phyloP scores from a whole-genome alignment of 2,329 filamentous ascomycete species.

The Colletotrichum liaoningense region DNA sequence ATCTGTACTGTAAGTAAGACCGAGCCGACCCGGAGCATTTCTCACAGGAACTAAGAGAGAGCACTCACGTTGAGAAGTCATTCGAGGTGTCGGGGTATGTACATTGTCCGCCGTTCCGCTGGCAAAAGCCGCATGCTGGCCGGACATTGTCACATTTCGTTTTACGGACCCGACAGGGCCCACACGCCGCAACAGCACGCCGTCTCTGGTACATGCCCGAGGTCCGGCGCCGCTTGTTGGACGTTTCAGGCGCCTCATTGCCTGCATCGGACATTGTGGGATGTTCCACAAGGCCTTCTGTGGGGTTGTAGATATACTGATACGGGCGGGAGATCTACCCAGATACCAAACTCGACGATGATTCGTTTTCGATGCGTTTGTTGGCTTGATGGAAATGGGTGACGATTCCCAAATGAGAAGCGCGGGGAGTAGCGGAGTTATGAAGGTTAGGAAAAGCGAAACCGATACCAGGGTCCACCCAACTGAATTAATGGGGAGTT shows the following conservation, averaged over 20 bases:
- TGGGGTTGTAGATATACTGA: background rate
- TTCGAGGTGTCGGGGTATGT: slow-evolving; percentile 44
- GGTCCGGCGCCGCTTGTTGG: slow-evolving; percentile 27
- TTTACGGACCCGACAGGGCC: slow-evolving; percentile 49
- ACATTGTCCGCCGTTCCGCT: slow-evolving; percentile 45
- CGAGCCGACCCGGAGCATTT: background rate
- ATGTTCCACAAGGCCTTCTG: background rate
- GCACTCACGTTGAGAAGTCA: slow-evolving; percentile 40
- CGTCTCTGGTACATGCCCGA: slow-evolving; percentile 41
- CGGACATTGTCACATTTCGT: slow-evolving; percentile 52
- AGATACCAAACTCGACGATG: background rate
- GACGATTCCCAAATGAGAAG: background rate
- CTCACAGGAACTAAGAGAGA: background rate
- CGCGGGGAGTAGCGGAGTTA: slow-evolving; percentile 27
- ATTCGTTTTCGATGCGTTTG: background rate
- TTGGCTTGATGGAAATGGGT: background rate
- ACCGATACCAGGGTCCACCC: background rate
- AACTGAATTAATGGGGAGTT: background rate
- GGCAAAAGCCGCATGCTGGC: slow-evolving; percentile 50
- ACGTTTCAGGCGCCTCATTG: slow-evolving; percentile 10
- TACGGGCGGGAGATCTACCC: background rate
- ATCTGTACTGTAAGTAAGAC: slow-evolving; percentile 39
- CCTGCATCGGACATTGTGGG: slow-evolving; percentile 9
- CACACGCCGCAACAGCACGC: slow-evolving; percentile 48
- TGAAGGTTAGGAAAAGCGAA: slow-evolving; percentile 17